These are phyloP conservation scores for Exophiala spinifera DNA, from an alignment of 2,329 filamentous ascomycete genomes.

Conservation along the genomic window DNA sequence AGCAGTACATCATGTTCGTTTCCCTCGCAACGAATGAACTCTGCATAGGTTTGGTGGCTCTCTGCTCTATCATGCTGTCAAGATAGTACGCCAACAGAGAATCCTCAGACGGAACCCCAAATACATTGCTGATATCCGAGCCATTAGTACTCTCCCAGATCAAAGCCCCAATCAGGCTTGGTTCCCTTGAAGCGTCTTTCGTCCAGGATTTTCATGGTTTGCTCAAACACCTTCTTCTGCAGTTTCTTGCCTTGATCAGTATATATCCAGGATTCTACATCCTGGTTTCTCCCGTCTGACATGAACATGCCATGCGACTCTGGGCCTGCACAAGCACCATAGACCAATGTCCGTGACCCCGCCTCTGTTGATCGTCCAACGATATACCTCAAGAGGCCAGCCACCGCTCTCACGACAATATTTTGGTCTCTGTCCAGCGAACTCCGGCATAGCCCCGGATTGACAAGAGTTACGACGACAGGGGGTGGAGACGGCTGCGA, in stretches of 20 bases:
- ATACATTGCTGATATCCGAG: neutral
- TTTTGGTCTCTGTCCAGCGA: conserved; percentile 13
- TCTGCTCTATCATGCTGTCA: too few relatives aligned
- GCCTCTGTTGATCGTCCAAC: conserved; percentile 25
- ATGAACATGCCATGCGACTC: conserved; percentile 18
- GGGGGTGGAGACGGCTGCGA: conserved; percentile 2
- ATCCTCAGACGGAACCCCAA: too few relatives aligned
- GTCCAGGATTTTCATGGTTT: conserved; percentile 44
- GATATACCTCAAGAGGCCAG: conserved; percentile 5
- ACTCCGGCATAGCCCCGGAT: conserved; percentile 29
- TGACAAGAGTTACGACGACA: conserved; percentile 28
- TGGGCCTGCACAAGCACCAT: conserved; percentile 16
- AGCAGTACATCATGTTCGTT: too few relatives aligned
- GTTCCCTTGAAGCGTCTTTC: conserved; percentile 27
- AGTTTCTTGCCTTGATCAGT: conserved; percentile 38
- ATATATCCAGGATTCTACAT: conserved; percentile 37
- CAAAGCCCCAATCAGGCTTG: neutral
- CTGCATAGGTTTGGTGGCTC: too few relatives aligned
- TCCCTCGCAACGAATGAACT: too few relatives aligned
- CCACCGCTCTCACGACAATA: neutral
- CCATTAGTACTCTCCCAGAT: neutral
- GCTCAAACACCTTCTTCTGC: conserved; percentile 43
- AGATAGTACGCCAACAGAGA: too few relatives aligned
- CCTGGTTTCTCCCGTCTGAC: conserved; percentile 19
- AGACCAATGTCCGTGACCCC: conserved; percentile 26